These are phyloP conservation scores for Colletotrichum chrysophilum DNA, from an alignment of 2,329 filamentous ascomycete species.

Conservation along the genomic window DNA sequence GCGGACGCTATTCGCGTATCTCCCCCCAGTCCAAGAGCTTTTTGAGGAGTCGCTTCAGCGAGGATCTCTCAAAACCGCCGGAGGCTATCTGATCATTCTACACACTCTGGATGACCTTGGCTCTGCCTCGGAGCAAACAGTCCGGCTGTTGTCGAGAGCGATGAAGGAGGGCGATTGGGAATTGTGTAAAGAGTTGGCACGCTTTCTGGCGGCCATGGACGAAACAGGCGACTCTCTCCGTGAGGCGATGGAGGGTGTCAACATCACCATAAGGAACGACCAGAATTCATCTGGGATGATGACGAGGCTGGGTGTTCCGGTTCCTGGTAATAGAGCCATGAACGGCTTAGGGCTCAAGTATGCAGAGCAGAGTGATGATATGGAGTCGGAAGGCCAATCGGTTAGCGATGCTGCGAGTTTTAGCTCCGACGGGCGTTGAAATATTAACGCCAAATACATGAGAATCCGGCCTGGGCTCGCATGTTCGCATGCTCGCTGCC, in stretches of 20 bases:
- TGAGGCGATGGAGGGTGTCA: constrained; percentile 71
- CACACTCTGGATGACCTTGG: constrained; percentile 79
- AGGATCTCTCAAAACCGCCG: constrained; percentile 90
- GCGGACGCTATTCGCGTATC: constrained; percentile 89
- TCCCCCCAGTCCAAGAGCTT: constrained; percentile 87
- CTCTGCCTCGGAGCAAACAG: constrained; percentile 76
- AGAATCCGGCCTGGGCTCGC: background rate
- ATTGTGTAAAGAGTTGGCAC: constrained; percentile 89
- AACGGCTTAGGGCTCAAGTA: constrained; percentile 35
- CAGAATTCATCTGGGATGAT: constrained; percentile 12
- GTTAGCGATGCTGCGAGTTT: constrained; percentile 42
- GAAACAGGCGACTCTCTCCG: constrained; percentile 81
- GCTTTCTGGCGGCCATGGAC: constrained; percentile 94
- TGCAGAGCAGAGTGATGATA: constrained; percentile 37
- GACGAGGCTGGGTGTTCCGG: constrained; percentile 16
- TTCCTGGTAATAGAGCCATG: constrained; percentile 23
- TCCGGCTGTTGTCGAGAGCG: constrained; percentile 80
- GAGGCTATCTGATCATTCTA: constrained; percentile 92
- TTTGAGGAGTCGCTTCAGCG: constrained; percentile 91
- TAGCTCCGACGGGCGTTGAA: constrained; percentile 30
- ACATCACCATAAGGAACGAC: constrained; percentile 37
- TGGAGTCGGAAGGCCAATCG: constrained; percentile 40
- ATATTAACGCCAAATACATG: background rate
- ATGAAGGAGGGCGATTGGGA: constrained; percentile 92
- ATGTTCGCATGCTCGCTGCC: background rate